These are phyloP conservation scores for Chalciporus pseudorubinellus DNA, from an alignment of 768 basidiomycete genomes.

Conservation along the genomic window DNA sequence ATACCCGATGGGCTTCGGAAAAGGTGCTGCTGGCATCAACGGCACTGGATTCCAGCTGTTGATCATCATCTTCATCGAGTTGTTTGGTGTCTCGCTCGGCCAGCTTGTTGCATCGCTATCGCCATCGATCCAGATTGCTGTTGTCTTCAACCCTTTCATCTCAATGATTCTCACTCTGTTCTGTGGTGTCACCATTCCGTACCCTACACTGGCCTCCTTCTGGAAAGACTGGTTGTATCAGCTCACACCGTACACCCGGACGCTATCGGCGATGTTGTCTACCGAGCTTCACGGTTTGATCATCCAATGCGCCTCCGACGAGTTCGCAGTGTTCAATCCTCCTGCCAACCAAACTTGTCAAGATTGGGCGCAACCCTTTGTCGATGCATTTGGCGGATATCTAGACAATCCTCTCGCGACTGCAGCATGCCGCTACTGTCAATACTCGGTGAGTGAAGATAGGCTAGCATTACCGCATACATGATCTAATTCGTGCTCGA, in stretches of 20 bases:
- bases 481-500: not conserved
- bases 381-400: constrained; percentile 64
- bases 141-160: constrained; percentile 78
- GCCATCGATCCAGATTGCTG: constrained; percentile 76
- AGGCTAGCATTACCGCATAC: not conserved
- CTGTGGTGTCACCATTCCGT: constrained; percentile 80
- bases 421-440: constrained; percentile 67
- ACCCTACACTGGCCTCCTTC: constrained; percentile 58
- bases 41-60: constrained; percentile 74
- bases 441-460: constrained; percentile 42
- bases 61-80: constrained; percentile 67
- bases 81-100: constrained; percentile 71
- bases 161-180: constrained; percentile 63
- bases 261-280: constrained; percentile 68
- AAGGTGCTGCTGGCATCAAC: constrained; percentile 55
- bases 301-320: constrained; percentile 62
- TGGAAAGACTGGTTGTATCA: constrained; percentile 81
- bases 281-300: constrained; percentile 72
- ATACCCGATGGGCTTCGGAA: constrained; percentile 65
- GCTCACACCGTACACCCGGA: constrained; percentile 66
- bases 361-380: constrained; percentile 70
- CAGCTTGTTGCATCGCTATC: constrained; percentile 73
- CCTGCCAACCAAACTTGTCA: constrained; percentile 72
- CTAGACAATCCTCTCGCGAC: constrained; percentile 65
- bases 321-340: constrained; percentile 71